Percentiles rank a stretch among this genome's conserved stretches.
These are phyloP conservation scores for Saccharomycopsis sp. DNA, from an alignment of 805 yeast genomes.

Conservation along the genomic window DNA sequence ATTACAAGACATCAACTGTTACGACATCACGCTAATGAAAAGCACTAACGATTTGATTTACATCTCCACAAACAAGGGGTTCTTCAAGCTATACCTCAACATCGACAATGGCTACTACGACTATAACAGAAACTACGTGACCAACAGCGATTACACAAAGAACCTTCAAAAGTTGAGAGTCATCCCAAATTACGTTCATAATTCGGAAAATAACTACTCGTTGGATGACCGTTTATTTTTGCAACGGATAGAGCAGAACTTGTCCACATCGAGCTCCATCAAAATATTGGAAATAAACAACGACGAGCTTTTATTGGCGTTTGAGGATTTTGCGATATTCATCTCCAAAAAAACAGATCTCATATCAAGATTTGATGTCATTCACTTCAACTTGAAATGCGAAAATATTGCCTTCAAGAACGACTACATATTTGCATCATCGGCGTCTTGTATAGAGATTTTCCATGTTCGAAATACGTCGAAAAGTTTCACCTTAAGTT, in stretches of 20 bases:
- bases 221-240: slow-evolving; percentile 20
- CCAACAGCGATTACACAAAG: background rate
- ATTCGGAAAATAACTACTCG: slow-evolving; percentile 12
- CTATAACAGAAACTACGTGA: background rate
- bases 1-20: slow-evolving; percentile 16
- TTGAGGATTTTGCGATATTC: slow-evolving; percentile 15
- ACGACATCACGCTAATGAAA: slow-evolving; percentile 14
- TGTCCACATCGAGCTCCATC: slow-evolving; percentile 14
- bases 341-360: slow-evolving; percentile 13
- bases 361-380: slow-evolving; percentile 17
- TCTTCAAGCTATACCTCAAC: slow-evolving; percentile 11
- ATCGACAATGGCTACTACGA: background rate
- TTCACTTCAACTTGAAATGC: slow-evolving; percentile 16
- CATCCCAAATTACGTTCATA: slow-evolving; percentile 17
- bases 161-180: slow-evolving; percentile 8
- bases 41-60: slow-evolving; percentile 17
- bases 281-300: slow-evolving; percentile 15
- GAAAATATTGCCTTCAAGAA: slow-evolving; percentile 20
- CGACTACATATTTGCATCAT: slow-evolving; percentile 11
- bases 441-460: slow-evolving; percentile 15
- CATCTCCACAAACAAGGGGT: slow-evolving; percentile 17
- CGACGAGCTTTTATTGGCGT: slow-evolving; percentile 15
- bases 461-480: slow-evolving; percentile 10
- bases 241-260: slow-evolving; percentile 15
- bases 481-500: background rate